phyloP scores from a whole-genome alignment of 176 grass and related monocot genomes.

The Melocanna baccifera region DNA sequence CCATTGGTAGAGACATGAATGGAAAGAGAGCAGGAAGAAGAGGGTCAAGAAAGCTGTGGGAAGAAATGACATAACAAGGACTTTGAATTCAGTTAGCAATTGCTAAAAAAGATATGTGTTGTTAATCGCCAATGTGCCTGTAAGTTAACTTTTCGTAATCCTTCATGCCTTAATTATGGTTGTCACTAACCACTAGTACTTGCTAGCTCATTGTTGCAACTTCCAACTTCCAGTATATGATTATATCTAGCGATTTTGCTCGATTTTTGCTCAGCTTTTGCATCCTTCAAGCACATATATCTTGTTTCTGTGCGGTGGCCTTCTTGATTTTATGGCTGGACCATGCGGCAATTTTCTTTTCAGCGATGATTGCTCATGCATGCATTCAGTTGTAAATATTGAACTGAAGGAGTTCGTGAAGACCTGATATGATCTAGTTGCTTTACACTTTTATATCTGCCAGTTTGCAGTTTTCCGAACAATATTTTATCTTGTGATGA shows the following conservation, averaged over 20 bases:
- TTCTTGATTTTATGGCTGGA: not conserved
- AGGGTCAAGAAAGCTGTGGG: slow-evolving; percentile 99
- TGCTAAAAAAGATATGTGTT: not conserved
- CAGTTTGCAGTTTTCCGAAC: not conserved
- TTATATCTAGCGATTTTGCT: not conserved
- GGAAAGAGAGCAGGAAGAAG: slow-evolving; percentile 11
- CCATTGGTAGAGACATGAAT: not conserved
- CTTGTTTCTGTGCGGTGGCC: not conserved
- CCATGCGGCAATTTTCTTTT: not conserved
- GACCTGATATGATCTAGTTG: not conserved
- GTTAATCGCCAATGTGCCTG: not conserved
- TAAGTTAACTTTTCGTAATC: slow-evolving; percentile 3
- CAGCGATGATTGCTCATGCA: not conserved
- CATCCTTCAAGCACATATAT: not conserved
- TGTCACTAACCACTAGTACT: not conserved
- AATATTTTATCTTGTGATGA: not conserved
- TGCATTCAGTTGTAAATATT: not conserved
- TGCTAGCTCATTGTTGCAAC: not conserved
- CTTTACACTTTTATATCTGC: not conserved
- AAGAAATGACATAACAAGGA: slow-evolving; percentile 78
- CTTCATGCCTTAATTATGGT: not conserved
- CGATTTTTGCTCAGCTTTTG: not conserved
- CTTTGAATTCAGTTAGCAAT: slow-evolving; percentile 1
- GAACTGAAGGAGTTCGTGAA: not conserved
- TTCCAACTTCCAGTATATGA: not conserved